Base-by-base conservation (phyloP, 352 stramenopile genomes). In the Discostella stelligera region DNA sequence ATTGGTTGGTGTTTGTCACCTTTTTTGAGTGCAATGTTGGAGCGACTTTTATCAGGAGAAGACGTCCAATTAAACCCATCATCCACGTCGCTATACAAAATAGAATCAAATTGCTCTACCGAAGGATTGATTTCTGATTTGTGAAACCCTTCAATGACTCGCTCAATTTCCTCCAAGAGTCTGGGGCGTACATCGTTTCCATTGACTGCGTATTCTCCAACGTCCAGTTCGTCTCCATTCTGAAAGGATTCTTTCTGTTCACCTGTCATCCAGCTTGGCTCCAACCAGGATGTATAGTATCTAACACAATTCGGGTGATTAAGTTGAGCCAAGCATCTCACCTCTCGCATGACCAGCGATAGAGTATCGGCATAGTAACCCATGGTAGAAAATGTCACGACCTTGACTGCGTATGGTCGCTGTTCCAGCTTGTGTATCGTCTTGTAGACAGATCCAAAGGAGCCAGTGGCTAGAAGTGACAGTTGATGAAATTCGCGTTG, bases 241-340 rank as follows among this genome's bases (percentile, higher is more conserved):
- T 50, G 16, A 20, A 16, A 30, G 37, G 10, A 32, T 21, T 37
- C 32, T 21, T 60, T 67, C 32, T 68, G 39, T 9, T 39, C 63
- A n/a, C 84, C 83, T 0, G 83, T 89, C 83, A 90, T 91, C 87
- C 87, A 93, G 52, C 66, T 89, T 9, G 88, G 88, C 71, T 93
- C 88, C n/a, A 90, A 67, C 88, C 88, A 93, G 44, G 69, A 84
- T 0, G 85, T 90, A 70, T 92, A 92, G 61, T 98, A 98, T 23
- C 94, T 86, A 1, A 98, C 95, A 58, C 97, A 96, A 84, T 98
- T 97, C 0, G 92, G 86, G 87, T 98, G 95, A 79, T 97, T 94
- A 37, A 97, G 80, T 41, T 95, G 68, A 2, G 94, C 95, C 30
- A 98, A 74, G 79, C 96, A 97, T 66, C 96, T 95, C 6, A 97